These are phyloP conservation scores for Dendrocalamus latiflorus DNA, from an alignment of 202 grass and related monocot species.

Conservation along the genomic window DNA sequence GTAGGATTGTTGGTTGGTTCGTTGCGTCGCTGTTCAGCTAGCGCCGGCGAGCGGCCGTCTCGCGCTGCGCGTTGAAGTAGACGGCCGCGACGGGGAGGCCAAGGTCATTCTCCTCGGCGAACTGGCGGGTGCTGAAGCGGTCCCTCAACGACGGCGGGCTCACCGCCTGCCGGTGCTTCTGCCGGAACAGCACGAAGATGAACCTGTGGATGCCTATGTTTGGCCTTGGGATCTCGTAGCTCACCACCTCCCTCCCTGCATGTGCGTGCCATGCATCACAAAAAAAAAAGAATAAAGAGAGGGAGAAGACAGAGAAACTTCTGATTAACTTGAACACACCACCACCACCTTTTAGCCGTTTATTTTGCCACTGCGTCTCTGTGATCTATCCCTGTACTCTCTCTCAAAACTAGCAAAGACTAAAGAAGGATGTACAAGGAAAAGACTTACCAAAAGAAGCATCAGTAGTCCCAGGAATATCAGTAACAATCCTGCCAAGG, in stretches of 20 bases:
- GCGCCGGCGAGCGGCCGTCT: constrained; percentile 91
- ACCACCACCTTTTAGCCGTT: background rate
- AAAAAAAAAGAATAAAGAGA: background rate
- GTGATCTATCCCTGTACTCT: background rate
- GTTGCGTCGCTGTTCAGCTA: constrained; percentile 8
- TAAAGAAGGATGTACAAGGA: constrained; percentile 34
- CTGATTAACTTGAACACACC: background rate
- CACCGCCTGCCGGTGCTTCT: too few species aligned
- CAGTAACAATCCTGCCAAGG: constrained; percentile 71
- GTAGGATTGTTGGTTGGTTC: constrained; percentile 12
- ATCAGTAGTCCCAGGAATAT: constrained; percentile 93
- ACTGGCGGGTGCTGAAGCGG: too few species aligned
- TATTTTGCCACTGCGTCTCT: too few species aligned
- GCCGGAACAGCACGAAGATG: too few species aligned
- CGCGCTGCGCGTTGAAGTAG: constrained; percentile 94
- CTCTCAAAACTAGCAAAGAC: constrained; percentile 15
- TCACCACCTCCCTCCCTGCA: constrained; percentile 76
- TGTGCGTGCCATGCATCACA: background rate
- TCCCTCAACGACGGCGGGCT: too few species aligned
- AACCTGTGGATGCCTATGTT: too few species aligned
- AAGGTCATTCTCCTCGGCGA: constrained; percentile 77
- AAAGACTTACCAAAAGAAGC: constrained; percentile 79
- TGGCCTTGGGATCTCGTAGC: too few species aligned
- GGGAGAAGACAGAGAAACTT: background rate
- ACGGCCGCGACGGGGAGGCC: constrained; percentile 77